Evolutionary conservation across 2,329 filamentous ascomycete genomes (phyloP).

Genomic region (Fusarium zealandicum): DNA sequence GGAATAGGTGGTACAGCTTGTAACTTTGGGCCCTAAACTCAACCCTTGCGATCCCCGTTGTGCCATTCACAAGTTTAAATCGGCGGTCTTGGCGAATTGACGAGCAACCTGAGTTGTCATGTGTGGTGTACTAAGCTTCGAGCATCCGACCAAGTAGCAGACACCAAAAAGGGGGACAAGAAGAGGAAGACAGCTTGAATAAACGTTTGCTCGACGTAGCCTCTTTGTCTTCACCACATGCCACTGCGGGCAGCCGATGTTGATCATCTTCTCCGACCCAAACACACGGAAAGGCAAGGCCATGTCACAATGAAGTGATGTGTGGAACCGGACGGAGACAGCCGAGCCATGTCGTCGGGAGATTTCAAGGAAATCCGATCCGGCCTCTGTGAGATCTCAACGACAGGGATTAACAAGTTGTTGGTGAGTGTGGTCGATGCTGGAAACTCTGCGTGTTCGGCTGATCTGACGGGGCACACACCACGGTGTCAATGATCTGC

Average conservation of each 20-base stretch:
- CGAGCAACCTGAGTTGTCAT: no score
- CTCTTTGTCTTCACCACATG: neutral
- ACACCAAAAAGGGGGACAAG: no score
- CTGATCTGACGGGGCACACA: no score
- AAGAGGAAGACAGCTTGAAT: neutral
- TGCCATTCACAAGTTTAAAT: constrained; percentile 4
- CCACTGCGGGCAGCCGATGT: neutral
- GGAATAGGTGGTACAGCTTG: neutral
- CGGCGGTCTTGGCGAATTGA: no score
- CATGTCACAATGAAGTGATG: constrained; percentile 3
- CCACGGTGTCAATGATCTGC: no score
- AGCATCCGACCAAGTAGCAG: no score
- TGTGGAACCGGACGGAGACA: constrained; percentile 10
- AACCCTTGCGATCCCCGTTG: constrained; percentile 8
- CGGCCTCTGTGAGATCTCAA: neutral
- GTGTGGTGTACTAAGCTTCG: no score
- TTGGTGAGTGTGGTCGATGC: no score
- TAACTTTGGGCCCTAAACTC: no score
- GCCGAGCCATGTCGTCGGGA: constrained; percentile 17
- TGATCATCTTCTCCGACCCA: constrained; percentile 4
- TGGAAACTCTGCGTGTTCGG: no score
- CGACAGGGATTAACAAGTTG: constrained; percentile 8
- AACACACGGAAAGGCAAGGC: neutral
- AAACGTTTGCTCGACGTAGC: neutral
- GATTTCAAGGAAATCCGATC: constrained; percentile 7